Conservation (phyloP, 257 asterid genomes). For the Nicotiana noctiflora region DNA sequence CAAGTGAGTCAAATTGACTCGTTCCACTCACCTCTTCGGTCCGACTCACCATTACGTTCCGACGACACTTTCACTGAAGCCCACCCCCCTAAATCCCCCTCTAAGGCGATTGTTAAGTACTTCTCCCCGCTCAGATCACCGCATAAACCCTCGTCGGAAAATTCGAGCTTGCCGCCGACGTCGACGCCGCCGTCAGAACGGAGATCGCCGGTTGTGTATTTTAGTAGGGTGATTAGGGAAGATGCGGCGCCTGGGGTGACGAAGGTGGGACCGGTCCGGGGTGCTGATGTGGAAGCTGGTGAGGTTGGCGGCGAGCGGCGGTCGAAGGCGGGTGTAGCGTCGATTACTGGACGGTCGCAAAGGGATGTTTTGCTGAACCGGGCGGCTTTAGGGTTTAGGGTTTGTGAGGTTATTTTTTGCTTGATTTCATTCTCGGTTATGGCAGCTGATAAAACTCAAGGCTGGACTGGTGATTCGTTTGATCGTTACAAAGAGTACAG, state of each 20-base stretch:
- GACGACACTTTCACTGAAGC: constrained; percentile 45
- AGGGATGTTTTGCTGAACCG: constrained; percentile 31
- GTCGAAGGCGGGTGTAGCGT: constrained; percentile 37
- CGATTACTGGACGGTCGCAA: constrained; percentile 34
- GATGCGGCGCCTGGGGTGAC: constrained; percentile 30
- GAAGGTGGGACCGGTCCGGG: constrained; percentile 30
- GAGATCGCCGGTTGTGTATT: constrained; percentile 28
- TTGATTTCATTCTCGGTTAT: constrained; percentile 66
- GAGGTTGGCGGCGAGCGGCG: constrained; percentile 43
- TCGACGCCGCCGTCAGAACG: constrained; percentile 20
- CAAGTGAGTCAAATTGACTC: constrained; percentile 59
- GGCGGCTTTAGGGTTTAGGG: constrained; percentile 53
- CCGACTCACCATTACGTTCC: constrained; percentile 61
- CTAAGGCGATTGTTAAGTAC: constrained; percentile 40
- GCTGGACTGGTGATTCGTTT: constrained; percentile 88
- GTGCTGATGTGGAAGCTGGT: constrained; percentile 39
- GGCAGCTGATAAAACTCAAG: constrained; percentile 77
- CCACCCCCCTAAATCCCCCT: constrained; percentile 15
- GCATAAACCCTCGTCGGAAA: constrained; percentile 29
- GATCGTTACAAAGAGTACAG: constrained; percentile 61
- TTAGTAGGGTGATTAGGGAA: constrained; percentile 31
- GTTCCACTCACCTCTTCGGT: constrained; percentile 75
- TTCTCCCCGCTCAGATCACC: constrained; percentile 52
- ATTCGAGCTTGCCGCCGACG: constrained; percentile 19
- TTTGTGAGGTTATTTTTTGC: constrained; percentile 44